Evolutionary conservation across 192 early-diverging fungal genomes (phyloP).

Genomic region (Backusella parvicylindrica): DNA sequence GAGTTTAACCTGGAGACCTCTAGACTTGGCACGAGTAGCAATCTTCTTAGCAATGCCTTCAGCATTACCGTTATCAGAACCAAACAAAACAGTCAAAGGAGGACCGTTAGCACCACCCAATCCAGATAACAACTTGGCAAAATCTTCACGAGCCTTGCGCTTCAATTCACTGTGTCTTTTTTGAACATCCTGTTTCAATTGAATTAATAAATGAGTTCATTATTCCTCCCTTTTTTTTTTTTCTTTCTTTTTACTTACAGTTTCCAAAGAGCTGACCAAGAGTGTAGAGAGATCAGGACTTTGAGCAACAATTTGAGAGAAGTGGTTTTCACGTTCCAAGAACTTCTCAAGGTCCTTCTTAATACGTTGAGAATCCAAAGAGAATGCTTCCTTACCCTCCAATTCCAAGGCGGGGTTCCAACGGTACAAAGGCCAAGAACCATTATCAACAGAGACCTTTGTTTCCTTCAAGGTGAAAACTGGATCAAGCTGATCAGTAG

Average conservation of each 20-base stretch:
- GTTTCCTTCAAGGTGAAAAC: conserved; percentile 83
- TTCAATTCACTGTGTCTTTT: conserved; percentile 62
- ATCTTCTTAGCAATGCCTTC: conserved; percentile 82
- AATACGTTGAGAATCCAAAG: conserved; percentile 75
- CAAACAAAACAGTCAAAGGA: conserved; percentile 83
- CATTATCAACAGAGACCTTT: conserved; percentile 86
- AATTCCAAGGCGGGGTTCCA: conserved; percentile 77
- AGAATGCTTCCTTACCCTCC: conserved; percentile 59
- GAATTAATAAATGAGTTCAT: neutral
- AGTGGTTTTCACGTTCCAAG: conserved; percentile 79
- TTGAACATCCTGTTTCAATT: conserved; percentile 40
- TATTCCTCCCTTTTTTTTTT: neutral
- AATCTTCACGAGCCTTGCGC: conserved; percentile 62
- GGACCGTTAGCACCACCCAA: conserved; percentile 60
- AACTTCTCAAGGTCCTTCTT: conserved; percentile 77
- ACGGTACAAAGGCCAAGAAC: conserved; percentile 93
- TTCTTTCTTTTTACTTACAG: conserved; percentile 29
- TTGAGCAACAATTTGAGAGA: conserved; percentile 72
- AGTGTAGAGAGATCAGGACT: conserved; percentile 57
- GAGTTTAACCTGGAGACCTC: conserved; percentile 73
- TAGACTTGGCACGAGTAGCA: conserved; percentile 77
- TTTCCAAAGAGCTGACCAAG: conserved; percentile 63
- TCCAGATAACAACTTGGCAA: conserved; percentile 64
- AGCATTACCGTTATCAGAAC: conserved; percentile 89
- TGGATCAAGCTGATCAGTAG: conserved; percentile 49